These are phyloP conservation scores for Melaleuca quinquenervia DNA, from an alignment of 345 rosid species.

Conservation along the genomic window DNA sequence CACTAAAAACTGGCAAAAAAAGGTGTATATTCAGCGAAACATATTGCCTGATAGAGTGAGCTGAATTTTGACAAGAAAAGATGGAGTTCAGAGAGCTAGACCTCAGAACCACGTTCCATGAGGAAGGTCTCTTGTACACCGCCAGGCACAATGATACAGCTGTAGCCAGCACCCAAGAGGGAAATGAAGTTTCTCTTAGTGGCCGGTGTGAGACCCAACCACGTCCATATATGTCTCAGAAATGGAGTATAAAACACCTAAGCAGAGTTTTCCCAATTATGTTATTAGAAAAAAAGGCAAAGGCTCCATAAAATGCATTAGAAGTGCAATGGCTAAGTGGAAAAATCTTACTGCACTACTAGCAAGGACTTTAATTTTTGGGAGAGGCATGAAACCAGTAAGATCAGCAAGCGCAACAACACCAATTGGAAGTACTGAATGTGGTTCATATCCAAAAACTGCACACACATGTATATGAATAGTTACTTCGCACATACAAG, in stretches of 20 bases:
- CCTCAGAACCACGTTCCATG: slow-evolving; percentile 77
- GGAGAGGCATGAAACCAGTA: slow-evolving; percentile 78
- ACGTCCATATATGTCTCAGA: slow-evolving; percentile 89
- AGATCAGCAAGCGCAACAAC: slow-evolving; percentile 59
- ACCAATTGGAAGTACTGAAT: slow-evolving; percentile 85
- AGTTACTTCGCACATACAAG: not conserved
- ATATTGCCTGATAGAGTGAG: not conserved
- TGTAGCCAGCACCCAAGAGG: slow-evolving; percentile 59
- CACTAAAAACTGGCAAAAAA: not conserved
- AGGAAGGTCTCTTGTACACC: slow-evolving; percentile 82
- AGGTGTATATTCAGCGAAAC: not conserved
- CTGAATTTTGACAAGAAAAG: not conserved
- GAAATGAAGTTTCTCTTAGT: slow-evolving; percentile 62
- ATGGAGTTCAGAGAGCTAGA: slow-evolving; percentile 1
- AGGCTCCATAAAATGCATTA: not conserved
- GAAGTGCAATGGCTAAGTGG: not conserved
- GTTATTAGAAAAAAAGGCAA: not conserved
- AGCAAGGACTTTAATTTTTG: slow-evolving; percentile 76
- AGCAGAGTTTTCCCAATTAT: not conserved
- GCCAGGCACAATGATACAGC: slow-evolving; percentile 83
- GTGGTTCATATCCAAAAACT: slow-evolving; percentile 96
- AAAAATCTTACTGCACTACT: slow-evolving; percentile 56
- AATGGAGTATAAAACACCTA: slow-evolving; percentile 83
- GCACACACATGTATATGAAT: slow-evolving; percentile 4
- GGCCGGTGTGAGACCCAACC: slow-evolving; percentile 88